Base-by-base conservation (phyloP, 768 basidiomycete species). In the Podaxis sp. region DNA sequence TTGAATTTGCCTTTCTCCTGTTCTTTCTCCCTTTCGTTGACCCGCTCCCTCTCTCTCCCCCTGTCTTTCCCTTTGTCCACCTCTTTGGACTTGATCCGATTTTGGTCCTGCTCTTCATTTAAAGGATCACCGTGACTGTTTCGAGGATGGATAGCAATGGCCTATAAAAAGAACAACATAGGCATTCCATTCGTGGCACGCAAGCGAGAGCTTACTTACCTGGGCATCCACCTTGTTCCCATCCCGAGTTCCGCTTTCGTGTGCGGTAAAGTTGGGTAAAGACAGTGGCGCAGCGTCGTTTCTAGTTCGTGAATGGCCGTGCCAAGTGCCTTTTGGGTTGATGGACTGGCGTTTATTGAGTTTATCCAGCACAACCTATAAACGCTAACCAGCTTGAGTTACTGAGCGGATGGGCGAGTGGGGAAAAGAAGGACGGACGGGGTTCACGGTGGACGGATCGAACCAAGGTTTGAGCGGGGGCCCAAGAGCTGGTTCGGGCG, bases 281-380 rank as follows among this genome's bases (percentile, higher is more conserved):
- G 42, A 8, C 2, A 13, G 52, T 48, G 19, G 44, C 13, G 30
- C 7, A 17, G 26, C 24, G 15, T 22, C 51, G 39, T 36, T 60
- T 52, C 51, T 33, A 5, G 22, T 40, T 28, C 59, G 40, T 22
- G 53, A 33, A 30, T 55, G 61, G 5, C 44, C 40, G 48, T 62
- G 61, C 61, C 61, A 62, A n/a, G 61, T 62, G 17, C 61, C 61
- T 39, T 54, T 44, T 19, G 61, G 54, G 12, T 62, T 55, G 40
- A 62, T 48, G 7, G 61, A 55, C 13, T 22, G 22, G 33, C n/a
- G 61, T 17, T 36, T 55, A 2, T 55, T 54, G 42, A 36, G 26
- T 24, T 62, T 62, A 7, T 55, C 54, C 30, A 62, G 19, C 2
- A 48, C 53, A 12, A 38, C 42, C 61, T 62, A 26, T 24, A 11